A percentile compares a stretch with the other conserved stretches of the same genome.
phyloP scores from a whole-genome alignment of 352 stramenopile species.

The Elongisporangium anandrum region DNA sequence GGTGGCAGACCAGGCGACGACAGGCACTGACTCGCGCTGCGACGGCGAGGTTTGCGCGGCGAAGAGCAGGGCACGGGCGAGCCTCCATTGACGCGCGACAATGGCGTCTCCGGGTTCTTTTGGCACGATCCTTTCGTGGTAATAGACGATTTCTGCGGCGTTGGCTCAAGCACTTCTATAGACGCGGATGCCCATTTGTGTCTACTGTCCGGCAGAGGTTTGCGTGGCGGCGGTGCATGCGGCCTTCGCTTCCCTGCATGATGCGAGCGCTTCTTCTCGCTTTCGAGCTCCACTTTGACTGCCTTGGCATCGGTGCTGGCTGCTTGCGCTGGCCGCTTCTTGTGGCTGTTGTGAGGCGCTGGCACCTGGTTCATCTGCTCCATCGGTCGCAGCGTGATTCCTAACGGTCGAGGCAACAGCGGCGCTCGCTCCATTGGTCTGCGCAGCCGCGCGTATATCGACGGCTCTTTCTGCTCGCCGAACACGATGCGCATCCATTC shows the following conservation, averaged over 20 bases:
- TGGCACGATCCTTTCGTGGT: background rate
- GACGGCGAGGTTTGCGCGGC: background rate
- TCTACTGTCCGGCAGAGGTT: background rate
- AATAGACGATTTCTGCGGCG: background rate
- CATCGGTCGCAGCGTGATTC: constrained; percentile 51
- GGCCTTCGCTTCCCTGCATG: background rate
- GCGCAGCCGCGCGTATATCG: constrained; percentile 22
- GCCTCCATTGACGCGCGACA: background rate
- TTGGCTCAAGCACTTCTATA: background rate
- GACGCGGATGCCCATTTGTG: background rate
- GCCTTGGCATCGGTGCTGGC: background rate
- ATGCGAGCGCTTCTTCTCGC: background rate
- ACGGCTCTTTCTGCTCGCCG: constrained; percentile 23
- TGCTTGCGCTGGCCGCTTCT: background rate
- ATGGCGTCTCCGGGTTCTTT: background rate
- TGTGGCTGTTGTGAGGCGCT: background rate
- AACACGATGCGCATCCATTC: constrained; percentile 85
- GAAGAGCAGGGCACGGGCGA: background rate
- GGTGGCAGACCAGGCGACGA: background rate
- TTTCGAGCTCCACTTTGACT: background rate
- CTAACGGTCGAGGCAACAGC: constrained; percentile 50
- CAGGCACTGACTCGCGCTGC: background rate
- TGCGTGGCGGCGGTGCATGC: background rate
- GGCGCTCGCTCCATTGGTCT: constrained; percentile 30
- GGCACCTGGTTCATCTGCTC: constrained; percentile 7